Conservation (phyloP, 2,329 filamentous ascomycete species). For the Leptographium galeiforme region DNA sequence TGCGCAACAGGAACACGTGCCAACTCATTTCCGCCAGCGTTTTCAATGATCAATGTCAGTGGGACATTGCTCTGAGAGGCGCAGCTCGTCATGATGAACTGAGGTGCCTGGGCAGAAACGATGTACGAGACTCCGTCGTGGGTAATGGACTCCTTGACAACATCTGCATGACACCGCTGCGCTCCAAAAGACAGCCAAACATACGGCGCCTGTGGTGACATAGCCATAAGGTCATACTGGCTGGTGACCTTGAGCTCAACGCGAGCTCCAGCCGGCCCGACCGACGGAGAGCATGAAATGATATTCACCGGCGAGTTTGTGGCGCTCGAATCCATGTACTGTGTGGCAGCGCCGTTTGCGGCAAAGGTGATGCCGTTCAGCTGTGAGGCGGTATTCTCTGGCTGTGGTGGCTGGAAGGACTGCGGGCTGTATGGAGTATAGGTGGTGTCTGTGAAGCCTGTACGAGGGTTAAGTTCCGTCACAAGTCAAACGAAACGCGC, state of each 20-base stretch:
- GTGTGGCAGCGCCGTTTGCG: constrained; percentile 40
- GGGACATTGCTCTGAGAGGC: constrained; percentile 34
- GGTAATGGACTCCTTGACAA: constrained; percentile 39
- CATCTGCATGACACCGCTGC: constrained; percentile 55
- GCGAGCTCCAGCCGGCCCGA: constrained; percentile 56
- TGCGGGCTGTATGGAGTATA: constrained; percentile 39
- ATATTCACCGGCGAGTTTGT: constrained; percentile 28
- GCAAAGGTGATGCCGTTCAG: constrained; percentile 43
- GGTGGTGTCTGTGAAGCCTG: constrained; percentile 29
- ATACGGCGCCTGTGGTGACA: constrained; percentile 38
- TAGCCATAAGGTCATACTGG: constrained; percentile 54
- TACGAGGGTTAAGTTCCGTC: neutral
- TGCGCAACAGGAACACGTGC: constrained; percentile 32
- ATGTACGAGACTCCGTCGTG: constrained; percentile 49
- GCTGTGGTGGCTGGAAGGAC: constrained; percentile 30
- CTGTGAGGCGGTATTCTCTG: constrained; percentile 36
- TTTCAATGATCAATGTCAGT: constrained; percentile 39
- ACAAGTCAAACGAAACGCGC: too few relatives aligned
- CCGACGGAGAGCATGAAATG: constrained; percentile 54
- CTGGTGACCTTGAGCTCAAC: constrained; percentile 63
- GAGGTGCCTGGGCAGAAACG: constrained; percentile 59
- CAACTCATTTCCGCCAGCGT: constrained; percentile 36
- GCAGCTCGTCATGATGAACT: constrained; percentile 36
- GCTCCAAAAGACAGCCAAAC: constrained; percentile 66
- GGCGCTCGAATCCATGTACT: constrained; percentile 38